Percentiles rank a stretch among this genome's conserved stretches.
Evolutionary conservation across 441 rosid species (phyloP).

Genomic region (Croton laevigatus): DNA sequence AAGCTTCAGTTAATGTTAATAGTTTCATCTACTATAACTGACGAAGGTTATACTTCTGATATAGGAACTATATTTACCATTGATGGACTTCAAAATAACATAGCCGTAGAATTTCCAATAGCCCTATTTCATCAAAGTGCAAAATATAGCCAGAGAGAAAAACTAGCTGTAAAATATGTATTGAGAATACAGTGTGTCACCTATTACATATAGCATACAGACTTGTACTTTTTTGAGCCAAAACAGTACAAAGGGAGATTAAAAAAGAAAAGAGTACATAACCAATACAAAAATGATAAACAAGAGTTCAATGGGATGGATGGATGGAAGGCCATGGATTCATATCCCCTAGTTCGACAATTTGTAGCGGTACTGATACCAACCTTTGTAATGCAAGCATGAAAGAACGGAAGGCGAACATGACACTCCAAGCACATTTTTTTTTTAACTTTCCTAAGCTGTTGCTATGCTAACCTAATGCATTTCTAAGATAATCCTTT

Average conservation of each 20-base stretch:
- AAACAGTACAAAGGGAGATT: neutral
- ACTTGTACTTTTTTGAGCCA: neutral
- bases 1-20: too few relatives aligned
- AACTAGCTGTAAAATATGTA: neutral
- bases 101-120: too few relatives aligned
- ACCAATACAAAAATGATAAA: conserved; percentile 16
- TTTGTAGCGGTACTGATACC: conserved; percentile 5
- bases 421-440: conserved; percentile 12
- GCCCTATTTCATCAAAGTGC: neutral
- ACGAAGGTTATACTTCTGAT: too few relatives aligned
- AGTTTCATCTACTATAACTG: too few relatives aligned
- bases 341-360: conserved; percentile 8
- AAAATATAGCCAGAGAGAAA: neutral
- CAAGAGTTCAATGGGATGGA: neutral
- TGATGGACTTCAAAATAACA: too few relatives aligned
- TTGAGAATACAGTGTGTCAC: neutral
- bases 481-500: neutral
- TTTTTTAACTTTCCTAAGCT: conserved; percentile 7
- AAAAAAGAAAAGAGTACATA: conserved; percentile 5
- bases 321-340: neutral
- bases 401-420: conserved; percentile 20
- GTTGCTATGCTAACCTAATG: conserved; percentile 18
- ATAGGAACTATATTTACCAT: too few relatives aligned
- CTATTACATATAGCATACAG: conserved; percentile 10
- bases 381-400: conserved; percentile 10